Conservation (phyloP, 495 filamentous ascomycete genomes). For the Saxophila tyrrhenica region DNA sequence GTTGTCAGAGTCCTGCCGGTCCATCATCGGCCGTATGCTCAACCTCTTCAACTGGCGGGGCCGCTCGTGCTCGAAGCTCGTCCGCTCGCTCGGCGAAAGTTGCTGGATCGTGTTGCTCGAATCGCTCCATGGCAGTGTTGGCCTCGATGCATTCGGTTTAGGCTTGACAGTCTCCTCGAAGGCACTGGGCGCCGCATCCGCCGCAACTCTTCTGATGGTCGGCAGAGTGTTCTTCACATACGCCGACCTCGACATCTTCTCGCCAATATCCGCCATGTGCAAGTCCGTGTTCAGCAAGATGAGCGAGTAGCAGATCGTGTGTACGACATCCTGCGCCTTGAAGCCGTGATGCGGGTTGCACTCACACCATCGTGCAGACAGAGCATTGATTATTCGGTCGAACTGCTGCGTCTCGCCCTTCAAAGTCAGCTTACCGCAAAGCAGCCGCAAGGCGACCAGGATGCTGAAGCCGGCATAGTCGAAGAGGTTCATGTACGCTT, state of each 20-base stretch:
- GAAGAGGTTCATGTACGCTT: constrained; percentile 86
- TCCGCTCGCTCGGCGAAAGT: constrained; percentile 20
- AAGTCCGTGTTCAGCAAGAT: constrained; percentile 93
- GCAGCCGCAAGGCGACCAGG: constrained; percentile 59
- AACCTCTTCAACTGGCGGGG: constrained; percentile 20
- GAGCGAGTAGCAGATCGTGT: constrained; percentile 94
- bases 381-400: constrained; percentile 81
- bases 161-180: constrained; percentile 51
- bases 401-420: constrained; percentile 95
- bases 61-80: constrained; percentile 25
- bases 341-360: constrained; percentile 94
- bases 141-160: constrained; percentile 34
- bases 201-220: constrained; percentile 65
- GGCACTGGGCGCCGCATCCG: constrained; percentile 55
- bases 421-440: constrained; percentile 74
- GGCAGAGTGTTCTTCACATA: constrained; percentile 96
- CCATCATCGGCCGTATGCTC: constrained; percentile 24
- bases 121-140: constrained; percentile 29
- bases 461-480: constrained; percentile 78
- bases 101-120: constrained; percentile 27
- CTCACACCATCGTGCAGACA: constrained; percentile 80
- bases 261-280: constrained; percentile 84
- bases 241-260: constrained; percentile 88
- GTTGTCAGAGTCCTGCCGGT: constrained; percentile 27
- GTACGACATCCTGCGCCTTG: constrained; percentile 84